Conservation (phyloP, 371 early-diverging fungal genomes). For the Gilbertella persicaria region DNA sequence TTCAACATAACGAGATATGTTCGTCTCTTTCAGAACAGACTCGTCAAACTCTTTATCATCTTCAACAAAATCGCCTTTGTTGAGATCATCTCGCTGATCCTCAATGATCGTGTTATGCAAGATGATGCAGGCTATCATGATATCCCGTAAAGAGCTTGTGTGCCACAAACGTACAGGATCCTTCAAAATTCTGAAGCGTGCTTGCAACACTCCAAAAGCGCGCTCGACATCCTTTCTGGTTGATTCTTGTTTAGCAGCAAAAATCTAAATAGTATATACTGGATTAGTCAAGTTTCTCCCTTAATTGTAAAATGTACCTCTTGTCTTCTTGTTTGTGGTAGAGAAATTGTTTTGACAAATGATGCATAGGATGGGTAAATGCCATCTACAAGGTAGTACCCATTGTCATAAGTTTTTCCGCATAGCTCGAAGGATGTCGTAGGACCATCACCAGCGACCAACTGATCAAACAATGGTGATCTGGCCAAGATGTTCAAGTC, state of each 20-base stretch:
- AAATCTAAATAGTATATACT: not conserved
- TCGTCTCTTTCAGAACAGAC: too few species aligned
- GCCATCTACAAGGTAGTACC: constrained; percentile 4
- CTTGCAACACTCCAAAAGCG: not conserved
- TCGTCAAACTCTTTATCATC: too few species aligned
- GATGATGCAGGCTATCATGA: constrained; percentile 2
- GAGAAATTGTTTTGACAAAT: not conserved
- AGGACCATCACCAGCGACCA: not conserved
- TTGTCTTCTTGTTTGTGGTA: not conserved
- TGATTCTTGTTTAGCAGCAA: not conserved
- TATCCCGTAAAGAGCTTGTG: not conserved
- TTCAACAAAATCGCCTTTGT: too few species aligned
- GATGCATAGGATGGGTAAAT: not conserved
- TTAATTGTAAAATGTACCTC: not conserved
- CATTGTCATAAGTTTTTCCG: too few species aligned
- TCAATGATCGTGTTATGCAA: constrained; percentile 10
- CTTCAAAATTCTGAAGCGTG: not conserved
- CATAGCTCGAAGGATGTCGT: too few species aligned
- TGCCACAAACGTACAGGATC: not conserved
- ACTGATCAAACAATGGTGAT: not conserved
- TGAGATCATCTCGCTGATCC: not conserved
- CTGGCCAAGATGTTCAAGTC: not conserved
- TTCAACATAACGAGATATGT: too few species aligned
- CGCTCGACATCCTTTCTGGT: not conserved
- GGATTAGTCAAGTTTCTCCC: too few species aligned